Conservation (phyloP, 2,329 filamentous ascomycete genomes). For the Nothophaeocryptopus gaeumannii region DNA sequence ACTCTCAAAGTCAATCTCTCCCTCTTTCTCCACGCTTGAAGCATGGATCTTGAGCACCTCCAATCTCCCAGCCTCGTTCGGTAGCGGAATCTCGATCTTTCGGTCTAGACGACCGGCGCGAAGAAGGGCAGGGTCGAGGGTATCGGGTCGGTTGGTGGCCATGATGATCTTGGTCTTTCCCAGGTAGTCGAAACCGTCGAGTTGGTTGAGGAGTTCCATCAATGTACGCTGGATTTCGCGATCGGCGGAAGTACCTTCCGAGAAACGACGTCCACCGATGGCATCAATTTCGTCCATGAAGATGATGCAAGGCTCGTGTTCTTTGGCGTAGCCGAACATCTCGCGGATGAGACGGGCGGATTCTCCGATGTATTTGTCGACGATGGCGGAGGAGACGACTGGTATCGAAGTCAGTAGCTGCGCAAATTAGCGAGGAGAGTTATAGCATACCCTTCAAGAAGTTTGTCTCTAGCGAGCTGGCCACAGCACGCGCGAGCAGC, state of each 20-base stretch:
- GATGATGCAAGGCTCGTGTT: slow-evolving; percentile 99
- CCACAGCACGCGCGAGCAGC: slow-evolving; percentile 86
- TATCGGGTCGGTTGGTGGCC: slow-evolving; percentile 97
- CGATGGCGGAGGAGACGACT: slow-evolving; percentile 98
- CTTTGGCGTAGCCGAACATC: slow-evolving; percentile 99
- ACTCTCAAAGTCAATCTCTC: slow-evolving; percentile 97
- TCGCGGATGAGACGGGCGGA: slow-evolving; percentile 95
- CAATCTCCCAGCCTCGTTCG: slow-evolving; percentile 91
- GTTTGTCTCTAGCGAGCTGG: slow-evolving; percentile 94
- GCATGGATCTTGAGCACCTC: slow-evolving; percentile 99
- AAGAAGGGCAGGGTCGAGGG: slow-evolving; percentile 86
- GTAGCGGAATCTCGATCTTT: slow-evolving; percentile 96
- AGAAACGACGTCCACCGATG: slow-evolving; percentile 94
- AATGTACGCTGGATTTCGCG: slow-evolving; percentile 96
- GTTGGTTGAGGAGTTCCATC: slow-evolving; percentile 97
- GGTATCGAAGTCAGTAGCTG: slow-evolving; percentile 20
- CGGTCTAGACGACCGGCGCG: slow-evolving; percentile 90
- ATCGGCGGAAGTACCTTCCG: slow-evolving; percentile 94
- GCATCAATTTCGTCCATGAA: slow-evolving; percentile 99
- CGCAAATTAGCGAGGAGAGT: too few relatives aligned
- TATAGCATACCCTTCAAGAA: slow-evolving; percentile 80
- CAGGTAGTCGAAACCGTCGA: slow-evolving; percentile 98
- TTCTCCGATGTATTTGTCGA: slow-evolving; percentile 99
- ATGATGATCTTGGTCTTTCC: slow-evolving; percentile 99
- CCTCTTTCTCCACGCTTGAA: slow-evolving; percentile 78